Base-by-base conservation (phyloP, 306 rosid species). In the Quercus agrifolia region DNA sequence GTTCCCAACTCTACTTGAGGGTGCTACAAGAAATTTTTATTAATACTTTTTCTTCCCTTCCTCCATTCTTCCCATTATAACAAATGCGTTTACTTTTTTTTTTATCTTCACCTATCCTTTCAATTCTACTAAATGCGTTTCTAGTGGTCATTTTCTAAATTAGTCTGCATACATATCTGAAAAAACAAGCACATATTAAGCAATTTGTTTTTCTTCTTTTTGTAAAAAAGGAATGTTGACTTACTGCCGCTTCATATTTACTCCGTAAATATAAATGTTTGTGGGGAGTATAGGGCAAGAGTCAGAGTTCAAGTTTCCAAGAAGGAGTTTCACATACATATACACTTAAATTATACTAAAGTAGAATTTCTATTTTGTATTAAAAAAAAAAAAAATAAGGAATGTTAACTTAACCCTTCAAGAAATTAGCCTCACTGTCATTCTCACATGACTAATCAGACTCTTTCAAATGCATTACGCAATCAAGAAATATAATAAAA, bases 381-480 rank as follows among this genome's bases (percentile, higher is more conserved):
- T 7, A 7, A 7, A 1, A 38, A 0, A 7, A 38, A 38, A 38
- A 35, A 7, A 38, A 21, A 21, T 21, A 38, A 1, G 0, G 0
- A 38, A 7, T 7, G 2, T 38, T 38, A 38, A 7, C 46, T 38
- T 38, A 0, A 38, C 46, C 46, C 3, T 38, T 38, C 46, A 8
- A 38, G 46, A 38, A 38, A 38, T 7, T 38, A 38, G 46, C 46
- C 11, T 8, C 46, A 38, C 3, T 38, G 0, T 38, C 46, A 7
- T 11, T 38, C 85, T 80, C 82, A 69, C 78, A 73, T 78, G 79
- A 63, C 52, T 82, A 85, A 62, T 74, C 77, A 73, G 51, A 68
- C 74, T 77, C 57, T 49, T 35, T 49, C 3, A 57, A 75, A 54
- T 77, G 82, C 83, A 85, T 87, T 87, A 63, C 57, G 79, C 79